These are phyloP conservation scores for Amphicarpaea edgeworthii DNA, from an alignment of 306 rosid species.

Conservation along the genomic window DNA sequence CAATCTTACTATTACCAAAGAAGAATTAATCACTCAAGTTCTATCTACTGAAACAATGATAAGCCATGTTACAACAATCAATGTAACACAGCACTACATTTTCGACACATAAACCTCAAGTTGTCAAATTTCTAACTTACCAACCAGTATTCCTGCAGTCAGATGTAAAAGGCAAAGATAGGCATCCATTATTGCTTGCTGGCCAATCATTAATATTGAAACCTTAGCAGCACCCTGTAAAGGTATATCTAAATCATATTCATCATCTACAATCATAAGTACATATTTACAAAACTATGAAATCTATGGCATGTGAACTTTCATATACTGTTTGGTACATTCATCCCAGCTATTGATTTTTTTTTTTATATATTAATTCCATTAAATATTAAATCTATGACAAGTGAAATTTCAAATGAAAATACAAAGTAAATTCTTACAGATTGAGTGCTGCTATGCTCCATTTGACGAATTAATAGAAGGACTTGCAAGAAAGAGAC, in stretches of 20 bases:
- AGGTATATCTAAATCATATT: conserved; percentile 42
- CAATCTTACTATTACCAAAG: conserved; percentile 18
- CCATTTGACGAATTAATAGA: conserved; percentile 94
- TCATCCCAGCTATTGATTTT: neutral
- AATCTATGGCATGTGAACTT: conserved; percentile 6
- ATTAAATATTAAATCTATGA: neutral
- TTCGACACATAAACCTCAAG: conserved; percentile 24
- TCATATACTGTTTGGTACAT: conserved; percentile 7
- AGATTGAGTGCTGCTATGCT: conserved; percentile 96
- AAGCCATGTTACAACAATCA: conserved; percentile 18
- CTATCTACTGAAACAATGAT: conserved; percentile 13
- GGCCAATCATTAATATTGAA: conserved; percentile 90
- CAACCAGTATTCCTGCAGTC: conserved; percentile 93
- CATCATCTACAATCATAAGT: conserved; percentile 22
- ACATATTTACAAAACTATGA: conserved; percentile 15
- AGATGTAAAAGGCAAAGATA: conserved; percentile 94
- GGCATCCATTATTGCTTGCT: conserved; percentile 97
- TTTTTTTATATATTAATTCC: neutral
- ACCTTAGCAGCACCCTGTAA: conserved; percentile 97
- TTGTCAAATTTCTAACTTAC: conserved; percentile 52
- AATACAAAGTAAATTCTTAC: conserved; percentile 60
- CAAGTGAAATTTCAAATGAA: conserved; percentile 29
- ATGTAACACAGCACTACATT: neutral
- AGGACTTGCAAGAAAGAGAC: conserved; percentile 93
- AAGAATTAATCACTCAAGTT: conserved; percentile 23